A percentile compares a stretch with the other conserved stretches of the same genome.
phyloP scores from a whole-genome alignment of 441 rosid genomes.

The Pelargonium myrrhifolium region DNA sequence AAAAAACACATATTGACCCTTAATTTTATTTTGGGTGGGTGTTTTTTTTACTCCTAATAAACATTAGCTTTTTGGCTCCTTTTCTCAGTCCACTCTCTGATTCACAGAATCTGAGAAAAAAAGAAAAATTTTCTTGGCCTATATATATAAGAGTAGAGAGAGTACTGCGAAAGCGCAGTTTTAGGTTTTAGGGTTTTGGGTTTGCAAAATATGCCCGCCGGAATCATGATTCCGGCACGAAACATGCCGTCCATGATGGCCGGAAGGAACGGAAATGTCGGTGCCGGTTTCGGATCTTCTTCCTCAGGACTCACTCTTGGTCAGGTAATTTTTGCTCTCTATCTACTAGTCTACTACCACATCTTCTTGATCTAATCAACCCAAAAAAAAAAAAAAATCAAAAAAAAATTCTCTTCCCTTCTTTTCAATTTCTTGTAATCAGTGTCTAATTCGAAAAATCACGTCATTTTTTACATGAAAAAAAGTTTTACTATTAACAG shows the following conservation, averaged over 20 bases:
- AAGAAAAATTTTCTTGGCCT: background rate
- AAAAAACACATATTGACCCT: background rate
- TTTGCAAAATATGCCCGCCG: conserved; percentile 44
- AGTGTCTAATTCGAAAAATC: no score
- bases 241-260: conserved; percentile 41
- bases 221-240: conserved; percentile 53
- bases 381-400: no score
- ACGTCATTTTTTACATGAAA: no score
- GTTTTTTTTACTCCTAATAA: background rate
- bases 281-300: conserved; percentile 40
- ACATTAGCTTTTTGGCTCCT: background rate
- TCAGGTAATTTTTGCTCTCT: conserved; percentile 37
- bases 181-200: conserved; percentile 13
- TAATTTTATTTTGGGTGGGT: background rate
- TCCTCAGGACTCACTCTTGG: conserved; percentile 34
- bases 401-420: background rate
- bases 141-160: background rate
- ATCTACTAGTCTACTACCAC: background rate
- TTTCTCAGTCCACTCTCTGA: background rate
- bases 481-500: no score
- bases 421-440: background rate
- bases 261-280: conserved; percentile 30
- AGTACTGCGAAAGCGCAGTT: background rate
- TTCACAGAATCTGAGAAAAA: conserved; percentile 1
- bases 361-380: background rate